Evolutionary conservation across 257 asterid genomes (phyloP).

Genomic region (Gentiana dahurica): DNA sequence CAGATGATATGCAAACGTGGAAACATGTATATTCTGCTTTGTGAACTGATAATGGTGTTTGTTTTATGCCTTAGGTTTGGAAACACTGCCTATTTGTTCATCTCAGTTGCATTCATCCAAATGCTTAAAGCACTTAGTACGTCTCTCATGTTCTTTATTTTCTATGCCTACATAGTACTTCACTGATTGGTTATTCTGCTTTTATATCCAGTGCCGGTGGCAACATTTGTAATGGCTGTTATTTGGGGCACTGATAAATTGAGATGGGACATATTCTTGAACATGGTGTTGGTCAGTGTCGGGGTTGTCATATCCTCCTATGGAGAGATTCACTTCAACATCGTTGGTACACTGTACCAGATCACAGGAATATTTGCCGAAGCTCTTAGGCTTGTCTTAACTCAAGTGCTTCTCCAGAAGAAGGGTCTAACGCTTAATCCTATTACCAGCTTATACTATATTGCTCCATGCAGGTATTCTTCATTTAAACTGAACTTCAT

Average conservation of each 20-base stretch:
- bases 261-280: constrained; percentile 74
- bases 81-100: constrained; percentile 89
- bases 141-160: constrained; percentile 14
- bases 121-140: constrained; percentile 99
- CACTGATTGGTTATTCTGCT: constrained; percentile 19
- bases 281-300: constrained; percentile 87
- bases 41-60: constrained; percentile 4
- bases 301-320: constrained; percentile 95
- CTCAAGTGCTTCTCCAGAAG: constrained; percentile 96
- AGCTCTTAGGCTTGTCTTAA: constrained; percentile 91
- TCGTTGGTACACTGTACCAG: constrained; percentile 94
- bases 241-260: constrained; percentile 88
- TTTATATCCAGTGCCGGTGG: constrained; percentile 88
- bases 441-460: constrained; percentile 88
- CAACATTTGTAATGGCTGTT: constrained; percentile 90
- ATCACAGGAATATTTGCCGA: constrained; percentile 97
- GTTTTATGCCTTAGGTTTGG: constrained; percentile 66
- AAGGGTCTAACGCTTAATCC: constrained; percentile 92
- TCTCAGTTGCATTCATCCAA: constrained; percentile 98
- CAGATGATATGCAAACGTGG: no score
- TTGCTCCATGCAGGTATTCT: constrained; percentile 97
- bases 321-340: constrained; percentile 93
- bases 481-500: background rate
- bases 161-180: constrained; percentile 4
- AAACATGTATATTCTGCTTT: no score